These are phyloP conservation scores for Solanum gracilifrons DNA, from an alignment of 257 asterid genomes.

Conservation along the genomic window DNA sequence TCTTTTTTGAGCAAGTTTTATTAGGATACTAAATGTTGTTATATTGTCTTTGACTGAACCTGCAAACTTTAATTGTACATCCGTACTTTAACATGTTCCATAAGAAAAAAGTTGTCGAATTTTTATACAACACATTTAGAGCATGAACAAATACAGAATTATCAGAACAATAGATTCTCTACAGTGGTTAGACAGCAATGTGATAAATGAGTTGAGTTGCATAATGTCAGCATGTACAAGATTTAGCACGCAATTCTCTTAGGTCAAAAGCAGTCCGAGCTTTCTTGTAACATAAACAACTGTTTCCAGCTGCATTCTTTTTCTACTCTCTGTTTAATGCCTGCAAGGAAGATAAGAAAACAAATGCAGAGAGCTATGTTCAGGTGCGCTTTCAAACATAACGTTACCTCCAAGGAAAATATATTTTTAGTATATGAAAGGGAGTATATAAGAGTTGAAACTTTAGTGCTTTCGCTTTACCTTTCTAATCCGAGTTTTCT, in stretches of 20 bases:
- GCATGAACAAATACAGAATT: background rate
- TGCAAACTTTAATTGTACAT: background rate
- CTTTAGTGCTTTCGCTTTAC: background rate
- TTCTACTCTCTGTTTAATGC: background rate
- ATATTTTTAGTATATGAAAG: background rate
- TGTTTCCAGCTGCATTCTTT: background rate
- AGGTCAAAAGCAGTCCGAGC: background rate
- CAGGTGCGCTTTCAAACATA: background rate
- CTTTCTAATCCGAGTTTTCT: conserved; percentile 13
- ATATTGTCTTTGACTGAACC: background rate
- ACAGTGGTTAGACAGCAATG: background rate
- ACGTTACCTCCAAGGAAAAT: background rate
- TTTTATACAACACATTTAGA: background rate
- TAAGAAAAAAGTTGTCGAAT: background rate
- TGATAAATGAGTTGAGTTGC: background rate
- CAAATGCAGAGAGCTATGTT: background rate
- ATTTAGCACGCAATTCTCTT: background rate
- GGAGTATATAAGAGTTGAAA: background rate
- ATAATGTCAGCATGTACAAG: background rate
- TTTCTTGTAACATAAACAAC: background rate
- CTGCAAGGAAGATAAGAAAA: background rate
- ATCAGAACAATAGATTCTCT: background rate
- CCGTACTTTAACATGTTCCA: background rate
- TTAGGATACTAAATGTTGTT: too few relatives aligned
- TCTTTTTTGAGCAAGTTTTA: too few relatives aligned